Conservation (phyloP, 2,329 filamentous ascomycete genomes). For the Apiospora malaysiana region DNA sequence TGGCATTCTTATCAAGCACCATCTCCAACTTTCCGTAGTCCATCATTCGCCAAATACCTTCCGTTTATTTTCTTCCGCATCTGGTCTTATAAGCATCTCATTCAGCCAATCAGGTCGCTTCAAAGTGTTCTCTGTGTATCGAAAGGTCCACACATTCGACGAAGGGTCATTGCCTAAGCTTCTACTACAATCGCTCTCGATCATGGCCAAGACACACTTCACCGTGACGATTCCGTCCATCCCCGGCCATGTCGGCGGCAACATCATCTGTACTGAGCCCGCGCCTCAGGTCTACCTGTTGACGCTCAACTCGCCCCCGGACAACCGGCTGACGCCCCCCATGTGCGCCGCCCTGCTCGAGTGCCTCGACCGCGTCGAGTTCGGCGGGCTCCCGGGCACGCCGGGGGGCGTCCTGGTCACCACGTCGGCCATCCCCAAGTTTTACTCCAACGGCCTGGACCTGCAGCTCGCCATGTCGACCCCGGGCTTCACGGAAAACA, state of each 20-base stretch:
- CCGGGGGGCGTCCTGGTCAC: constrained; percentile 70
- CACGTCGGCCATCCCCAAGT: constrained; percentile 76
- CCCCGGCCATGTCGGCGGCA: constrained; percentile 56
- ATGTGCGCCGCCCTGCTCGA: constrained; percentile 72
- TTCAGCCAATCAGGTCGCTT: not conserved
- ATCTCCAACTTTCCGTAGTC: not conserved
- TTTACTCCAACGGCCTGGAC: constrained; percentile 86
- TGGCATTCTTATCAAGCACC: not conserved
- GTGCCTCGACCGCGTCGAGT: constrained; percentile 78
- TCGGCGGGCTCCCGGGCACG: constrained; percentile 39
- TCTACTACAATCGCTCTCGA: no score
- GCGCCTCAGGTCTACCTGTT: constrained; percentile 71
- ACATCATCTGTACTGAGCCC: constrained; percentile 67
- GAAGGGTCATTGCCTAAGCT: not conserved
- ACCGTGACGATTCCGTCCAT: constrained; percentile 60
- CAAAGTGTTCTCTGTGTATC: not conserved
- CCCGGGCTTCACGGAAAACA: constrained; percentile 64
- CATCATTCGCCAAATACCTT: not conserved
- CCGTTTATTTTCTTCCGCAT: not conserved
- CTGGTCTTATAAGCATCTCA: no score
- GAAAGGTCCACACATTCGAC: not conserved
- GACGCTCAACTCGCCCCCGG: constrained; percentile 72
- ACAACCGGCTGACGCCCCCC: constrained; percentile 75
- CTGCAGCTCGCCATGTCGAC: constrained; percentile 68
- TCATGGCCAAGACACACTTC: constrained; percentile 53